Conservation (phyloP, 768 basidiomycete genomes). For the Neoboletus magnificus region DNA sequence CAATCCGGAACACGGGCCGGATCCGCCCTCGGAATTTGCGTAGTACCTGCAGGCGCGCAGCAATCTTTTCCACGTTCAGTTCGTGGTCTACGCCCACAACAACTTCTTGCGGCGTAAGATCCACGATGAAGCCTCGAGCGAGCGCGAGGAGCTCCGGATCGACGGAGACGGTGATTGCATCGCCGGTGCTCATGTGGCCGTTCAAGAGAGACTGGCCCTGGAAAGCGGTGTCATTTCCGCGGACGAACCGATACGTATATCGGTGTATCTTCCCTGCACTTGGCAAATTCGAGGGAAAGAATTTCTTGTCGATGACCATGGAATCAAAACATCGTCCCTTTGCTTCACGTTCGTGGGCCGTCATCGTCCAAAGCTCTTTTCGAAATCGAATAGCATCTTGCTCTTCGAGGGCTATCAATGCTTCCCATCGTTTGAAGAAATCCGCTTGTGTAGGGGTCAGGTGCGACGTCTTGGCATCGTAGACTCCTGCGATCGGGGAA, state of each 20-base stretch:
- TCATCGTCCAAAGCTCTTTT: slow-evolving; percentile 93
- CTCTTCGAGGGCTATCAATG: slow-evolving; percentile 81
- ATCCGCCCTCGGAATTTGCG: slow-evolving; percentile 12
- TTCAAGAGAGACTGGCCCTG: slow-evolving; percentile 48
- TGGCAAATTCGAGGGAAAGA: slow-evolving; percentile 20
- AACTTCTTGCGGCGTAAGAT: slow-evolving; percentile 60
- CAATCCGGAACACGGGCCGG: slow-evolving; percentile 68
- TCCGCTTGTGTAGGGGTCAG: slow-evolving; percentile 59
- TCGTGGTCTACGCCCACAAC: slow-evolving; percentile 82
- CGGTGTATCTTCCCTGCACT: slow-evolving; percentile 63
- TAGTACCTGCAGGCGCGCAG: slow-evolving; percentile 34
- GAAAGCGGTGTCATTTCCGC: slow-evolving; percentile 23
- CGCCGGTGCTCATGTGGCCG: slow-evolving; percentile 75
- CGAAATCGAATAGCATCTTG: slow-evolving; percentile 79
- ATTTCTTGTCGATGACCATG: slow-evolving; percentile 65
- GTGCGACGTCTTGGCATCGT: slow-evolving; percentile 76
- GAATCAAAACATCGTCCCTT: slow-evolving; percentile 80
- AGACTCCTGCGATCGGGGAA: slow-evolving; percentile 63
- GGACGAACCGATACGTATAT: slow-evolving; percentile 72
- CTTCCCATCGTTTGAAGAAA: slow-evolving; percentile 93
- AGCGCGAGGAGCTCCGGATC: slow-evolving; percentile 85
- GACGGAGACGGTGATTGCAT: slow-evolving; percentile 83
- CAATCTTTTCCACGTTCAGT: slow-evolving; percentile 51
- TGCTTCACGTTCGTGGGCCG: slow-evolving; percentile 71
- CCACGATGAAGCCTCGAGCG: slow-evolving; percentile 77